Evolutionary conservation across 495 filamentous ascomycete genomes (phyloP).

Genomic region (Immersiella caudata): DNA sequence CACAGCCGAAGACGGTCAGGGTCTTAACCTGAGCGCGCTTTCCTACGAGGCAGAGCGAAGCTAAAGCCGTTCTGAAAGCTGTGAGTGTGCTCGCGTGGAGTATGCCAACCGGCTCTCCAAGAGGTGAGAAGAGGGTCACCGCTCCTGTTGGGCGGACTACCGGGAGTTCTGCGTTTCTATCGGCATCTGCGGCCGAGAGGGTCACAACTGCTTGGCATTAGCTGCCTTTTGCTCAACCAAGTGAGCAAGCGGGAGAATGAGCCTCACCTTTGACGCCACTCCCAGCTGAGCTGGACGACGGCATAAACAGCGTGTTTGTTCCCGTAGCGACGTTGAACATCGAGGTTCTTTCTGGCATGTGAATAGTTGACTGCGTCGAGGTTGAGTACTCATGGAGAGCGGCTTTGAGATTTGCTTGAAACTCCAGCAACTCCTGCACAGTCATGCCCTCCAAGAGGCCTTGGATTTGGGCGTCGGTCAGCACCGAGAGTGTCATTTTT

Average conservation of each 20-base stretch:
- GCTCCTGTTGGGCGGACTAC: constrained; percentile 72
- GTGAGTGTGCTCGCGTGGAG: constrained; percentile 86
- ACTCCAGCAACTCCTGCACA: constrained; percentile 63
- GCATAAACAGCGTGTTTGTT: constrained; percentile 90
- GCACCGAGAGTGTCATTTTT: constrained; percentile 74
- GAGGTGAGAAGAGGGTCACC: constrained; percentile 67
- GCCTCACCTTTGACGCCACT: constrained; percentile 54
- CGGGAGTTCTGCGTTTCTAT: constrained; percentile 25
- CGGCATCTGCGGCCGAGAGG: constrained; percentile 31
- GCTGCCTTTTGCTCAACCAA: background rate
- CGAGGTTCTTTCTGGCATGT: constrained; percentile 77
- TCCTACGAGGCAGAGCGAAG: constrained; percentile 71
- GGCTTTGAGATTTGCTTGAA: constrained; percentile 68
- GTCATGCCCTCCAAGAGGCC: constrained; percentile 71
- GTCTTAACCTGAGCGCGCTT: constrained; percentile 71
- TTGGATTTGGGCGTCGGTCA: constrained; percentile 71
- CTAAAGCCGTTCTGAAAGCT: constrained; percentile 89
- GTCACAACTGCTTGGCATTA: constrained; percentile 40
- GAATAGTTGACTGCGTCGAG: constrained; percentile 56
- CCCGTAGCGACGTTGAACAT: constrained; percentile 67
- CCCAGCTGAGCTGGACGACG: constrained; percentile 58
- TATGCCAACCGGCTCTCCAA: constrained; percentile 73
- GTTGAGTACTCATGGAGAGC: constrained; percentile 84
- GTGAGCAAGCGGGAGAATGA: background rate
- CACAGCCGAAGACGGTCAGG: constrained; percentile 84